Conservation (phyloP, 768 basidiomycete species). For the Antrodiella citrinella region DNA sequence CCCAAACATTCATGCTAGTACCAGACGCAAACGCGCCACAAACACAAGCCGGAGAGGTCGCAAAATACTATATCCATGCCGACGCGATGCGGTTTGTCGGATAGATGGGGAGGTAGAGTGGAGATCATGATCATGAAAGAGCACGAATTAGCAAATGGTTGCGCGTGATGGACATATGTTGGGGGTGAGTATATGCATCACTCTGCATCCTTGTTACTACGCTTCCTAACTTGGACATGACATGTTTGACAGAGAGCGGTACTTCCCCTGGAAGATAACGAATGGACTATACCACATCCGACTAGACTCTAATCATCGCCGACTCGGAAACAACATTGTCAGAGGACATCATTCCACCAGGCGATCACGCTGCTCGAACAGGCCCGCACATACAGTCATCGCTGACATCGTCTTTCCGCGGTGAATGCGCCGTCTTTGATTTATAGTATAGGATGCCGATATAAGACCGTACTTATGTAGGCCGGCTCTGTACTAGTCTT, state of each 20-base stretch:
- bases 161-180: background rate
- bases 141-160: background rate
- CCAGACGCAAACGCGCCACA: slow-evolving; percentile 63
- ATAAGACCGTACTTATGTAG: too few relatives aligned
- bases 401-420: too few relatives aligned
- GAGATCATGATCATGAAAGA: background rate
- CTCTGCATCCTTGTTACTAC: background rate
- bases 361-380: background rate
- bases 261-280: background rate
- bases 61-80: slow-evolving; percentile 75
- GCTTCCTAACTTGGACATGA: background rate
- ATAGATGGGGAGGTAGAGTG: slow-evolving; percentile 16
- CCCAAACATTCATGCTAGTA: slow-evolving; percentile 80
- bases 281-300: background rate
- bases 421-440: too few relatives aligned
- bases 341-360: background rate
- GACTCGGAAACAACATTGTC: background rate
- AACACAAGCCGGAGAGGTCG: slow-evolving; percentile 61
- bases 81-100: slow-evolving; percentile 82
- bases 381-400: too few relatives aligned
- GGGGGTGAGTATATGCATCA: background rate
- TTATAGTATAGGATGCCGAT: too few relatives aligned
- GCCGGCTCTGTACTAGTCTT: too few relatives aligned
- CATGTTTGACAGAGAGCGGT: background rate
- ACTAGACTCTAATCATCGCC: background rate